Evolutionary conservation across 202 grass and related monocot genomes (phyloP).

Genomic region (Saccharum hybrid): DNA sequence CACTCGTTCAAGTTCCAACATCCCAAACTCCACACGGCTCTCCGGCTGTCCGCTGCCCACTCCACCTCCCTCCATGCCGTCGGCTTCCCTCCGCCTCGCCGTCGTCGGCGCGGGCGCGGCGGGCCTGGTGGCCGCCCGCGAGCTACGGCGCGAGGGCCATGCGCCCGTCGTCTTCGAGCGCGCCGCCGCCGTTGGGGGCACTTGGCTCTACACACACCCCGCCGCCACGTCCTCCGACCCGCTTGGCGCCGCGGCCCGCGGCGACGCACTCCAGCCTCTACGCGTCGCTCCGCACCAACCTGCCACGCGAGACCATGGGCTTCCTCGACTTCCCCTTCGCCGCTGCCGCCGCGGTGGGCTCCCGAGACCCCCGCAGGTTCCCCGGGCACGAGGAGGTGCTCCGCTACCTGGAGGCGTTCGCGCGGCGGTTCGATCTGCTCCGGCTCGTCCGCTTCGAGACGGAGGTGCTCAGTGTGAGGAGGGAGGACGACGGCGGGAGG

Average conservation of each 20-base stretch:
- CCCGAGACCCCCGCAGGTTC: slow-evolving; percentile 63
- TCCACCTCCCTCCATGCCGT: slow-evolving; percentile 15
- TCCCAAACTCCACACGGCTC: slow-evolving; percentile 25
- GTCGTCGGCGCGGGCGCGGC: slow-evolving; percentile 77
- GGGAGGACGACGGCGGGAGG: slow-evolving; percentile 44
- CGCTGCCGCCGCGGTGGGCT: neutral
- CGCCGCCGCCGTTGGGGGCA: slow-evolving; percentile 61
- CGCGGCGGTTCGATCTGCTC: slow-evolving; percentile 61
- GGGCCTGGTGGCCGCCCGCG: slow-evolving; percentile 65
- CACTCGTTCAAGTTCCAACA: neutral
- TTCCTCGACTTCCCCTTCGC: slow-evolving; percentile 88
- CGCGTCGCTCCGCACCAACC: slow-evolving; percentile 79
- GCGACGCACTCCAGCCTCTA: slow-evolving; percentile 78
- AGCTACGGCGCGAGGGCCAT: slow-evolving; percentile 84
- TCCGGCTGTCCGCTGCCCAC: slow-evolving; percentile 7
- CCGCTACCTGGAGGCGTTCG: slow-evolving; percentile 76
- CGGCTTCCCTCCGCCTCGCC: slow-evolving; percentile 57
- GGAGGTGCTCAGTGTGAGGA: slow-evolving; percentile 65
- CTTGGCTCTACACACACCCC: slow-evolving; percentile 70
- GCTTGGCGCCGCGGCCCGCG: slow-evolving; percentile 59
- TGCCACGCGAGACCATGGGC: slow-evolving; percentile 81
- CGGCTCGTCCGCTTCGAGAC: slow-evolving; percentile 64
- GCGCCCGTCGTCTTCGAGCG: slow-evolving; percentile 82
- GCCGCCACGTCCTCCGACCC: slow-evolving; percentile 53
- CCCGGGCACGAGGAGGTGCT: slow-evolving; percentile 81